These are phyloP conservation scores for Platismatia glauca DNA, from an alignment of 495 filamentous ascomycete species.

Conservation along the genomic window DNA sequence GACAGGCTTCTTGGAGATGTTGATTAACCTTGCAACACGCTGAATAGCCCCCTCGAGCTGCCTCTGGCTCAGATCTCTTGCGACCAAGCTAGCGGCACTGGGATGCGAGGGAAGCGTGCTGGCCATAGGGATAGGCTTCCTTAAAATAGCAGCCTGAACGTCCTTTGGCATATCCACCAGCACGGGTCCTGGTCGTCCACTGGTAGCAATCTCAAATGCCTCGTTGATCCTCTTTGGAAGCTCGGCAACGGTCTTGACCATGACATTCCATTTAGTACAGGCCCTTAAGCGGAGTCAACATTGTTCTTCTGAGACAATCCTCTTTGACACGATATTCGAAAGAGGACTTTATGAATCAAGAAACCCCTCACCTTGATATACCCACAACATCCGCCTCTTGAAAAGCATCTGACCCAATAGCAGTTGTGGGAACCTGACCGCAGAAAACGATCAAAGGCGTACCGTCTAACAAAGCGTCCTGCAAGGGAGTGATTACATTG, in stretches of 20 bases:
- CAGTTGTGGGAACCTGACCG: slow-evolving; percentile 48
- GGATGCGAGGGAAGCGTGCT: slow-evolving; percentile 49
- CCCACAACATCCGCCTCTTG: slow-evolving; percentile 57
- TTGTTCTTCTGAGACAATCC: too few species aligned
- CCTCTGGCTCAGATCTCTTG: slow-evolving; percentile 38
- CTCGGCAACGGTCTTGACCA: slow-evolving; percentile 52
- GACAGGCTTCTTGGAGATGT: slow-evolving; percentile 50
- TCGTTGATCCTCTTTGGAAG: slow-evolving; percentile 51
- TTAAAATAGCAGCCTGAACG: slow-evolving; percentile 44
- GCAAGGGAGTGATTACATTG: slow-evolving; percentile 54
- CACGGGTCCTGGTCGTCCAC: slow-evolving; percentile 51
- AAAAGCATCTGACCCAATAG: slow-evolving; percentile 53
- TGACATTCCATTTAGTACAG: slow-evolving; percentile 61
- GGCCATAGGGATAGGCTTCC: slow-evolving; percentile 43
- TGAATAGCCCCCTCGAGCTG: slow-evolving; percentile 42
- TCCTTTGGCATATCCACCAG: slow-evolving; percentile 55
- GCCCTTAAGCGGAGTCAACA: slow-evolving; percentile 18
- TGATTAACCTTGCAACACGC: slow-evolving; percentile 49
- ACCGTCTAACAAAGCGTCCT: slow-evolving; percentile 53
- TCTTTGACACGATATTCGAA: too few species aligned
- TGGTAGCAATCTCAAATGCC: slow-evolving; percentile 54
- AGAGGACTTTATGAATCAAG: too few species aligned
- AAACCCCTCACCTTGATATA: too few species aligned
- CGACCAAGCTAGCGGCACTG: slow-evolving; percentile 45
- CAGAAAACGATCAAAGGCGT: slow-evolving; percentile 55